Conservation (phyloP, 192 early-diverging fungal genomes). For the Entomortierella parvispora region DNA sequence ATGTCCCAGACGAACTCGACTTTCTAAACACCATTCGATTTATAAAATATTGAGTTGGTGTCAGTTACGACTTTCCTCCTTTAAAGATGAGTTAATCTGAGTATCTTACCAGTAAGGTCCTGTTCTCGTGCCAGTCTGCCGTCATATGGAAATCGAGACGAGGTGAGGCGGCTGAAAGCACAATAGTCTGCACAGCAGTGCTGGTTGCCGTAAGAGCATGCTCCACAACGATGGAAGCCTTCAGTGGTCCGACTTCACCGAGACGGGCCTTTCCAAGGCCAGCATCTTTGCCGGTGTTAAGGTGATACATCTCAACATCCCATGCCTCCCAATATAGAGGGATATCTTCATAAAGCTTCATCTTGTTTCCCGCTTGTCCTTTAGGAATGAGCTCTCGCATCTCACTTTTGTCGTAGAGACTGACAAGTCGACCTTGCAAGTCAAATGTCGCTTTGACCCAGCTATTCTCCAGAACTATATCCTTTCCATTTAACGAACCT, state of each 20-base stretch:
- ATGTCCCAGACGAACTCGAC: conserved; percentile 94
- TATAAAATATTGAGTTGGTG: background rate
- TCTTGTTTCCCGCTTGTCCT: conserved; percentile 76
- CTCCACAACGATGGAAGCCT: conserved; percentile 76
- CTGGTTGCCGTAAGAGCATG: conserved; percentile 74
- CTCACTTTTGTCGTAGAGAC: conserved; percentile 68
- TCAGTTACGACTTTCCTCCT: background rate
- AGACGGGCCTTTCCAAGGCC: conserved; percentile 59
- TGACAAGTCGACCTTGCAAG: conserved; percentile 74
- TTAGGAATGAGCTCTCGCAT: conserved; percentile 66
- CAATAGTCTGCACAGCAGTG: conserved; percentile 78
- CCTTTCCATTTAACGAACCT: conserved; percentile 33
- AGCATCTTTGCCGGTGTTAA: conserved; percentile 83
- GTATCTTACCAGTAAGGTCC: conserved; percentile 32
- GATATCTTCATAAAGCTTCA: conserved; percentile 88
- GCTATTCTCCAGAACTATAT: conserved; percentile 78
- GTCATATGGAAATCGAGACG: conserved; percentile 89
- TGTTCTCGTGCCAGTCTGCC: conserved; percentile 94
- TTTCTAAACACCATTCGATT: conserved; percentile 65
- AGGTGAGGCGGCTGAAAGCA: conserved; percentile 75
- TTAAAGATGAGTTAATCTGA: background rate
- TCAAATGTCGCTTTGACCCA: conserved; percentile 80
- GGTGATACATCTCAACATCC: conserved; percentile 91
- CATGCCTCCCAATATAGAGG: conserved; percentile 65
- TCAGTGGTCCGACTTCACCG: conserved; percentile 82